A percentile compares a stretch with the other conserved stretches of the same genome.
These are phyloP conservation scores for Colletotrichum simmondsii DNA, from an alignment of 2,329 filamentous ascomycete genomes.

Conservation along the genomic window DNA sequence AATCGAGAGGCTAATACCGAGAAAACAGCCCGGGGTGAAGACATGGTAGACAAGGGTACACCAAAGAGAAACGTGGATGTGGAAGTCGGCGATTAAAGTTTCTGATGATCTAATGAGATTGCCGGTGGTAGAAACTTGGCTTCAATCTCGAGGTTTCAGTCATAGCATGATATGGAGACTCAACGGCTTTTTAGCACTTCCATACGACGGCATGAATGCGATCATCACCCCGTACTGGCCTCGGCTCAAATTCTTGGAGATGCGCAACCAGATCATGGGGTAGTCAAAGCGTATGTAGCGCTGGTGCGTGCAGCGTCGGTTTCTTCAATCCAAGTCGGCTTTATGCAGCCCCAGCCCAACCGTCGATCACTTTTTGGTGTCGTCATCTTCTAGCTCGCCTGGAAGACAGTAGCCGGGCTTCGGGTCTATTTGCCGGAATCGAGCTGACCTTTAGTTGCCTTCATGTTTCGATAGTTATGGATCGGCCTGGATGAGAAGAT, in stretches of 20 bases:
- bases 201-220: background rate
- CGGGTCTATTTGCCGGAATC: background rate
- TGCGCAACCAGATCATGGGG: background rate
- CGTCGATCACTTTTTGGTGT: background rate
- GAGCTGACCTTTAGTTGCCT: background rate
- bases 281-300: background rate
- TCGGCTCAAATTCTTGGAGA: background rate
- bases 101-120: background rate
- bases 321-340: slow-evolving; percentile 24
- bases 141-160: background rate
- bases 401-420: background rate
- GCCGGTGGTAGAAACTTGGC: background rate
- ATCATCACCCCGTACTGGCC: background rate
- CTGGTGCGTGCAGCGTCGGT: background rate
- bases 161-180: background rate
- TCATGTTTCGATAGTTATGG: background rate
- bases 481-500: background rate
- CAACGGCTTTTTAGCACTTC: background rate
- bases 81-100: too few species aligned
- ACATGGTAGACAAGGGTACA: background rate
- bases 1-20: background rate
- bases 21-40: background rate
- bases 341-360: slow-evolving; percentile 5
- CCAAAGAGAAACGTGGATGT: background rate
- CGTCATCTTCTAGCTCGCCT: slow-evolving; percentile 1